These are phyloP conservation scores for Populus ilicifolia DNA, from an alignment of 345 rosid genomes.

Conservation along the genomic window DNA sequence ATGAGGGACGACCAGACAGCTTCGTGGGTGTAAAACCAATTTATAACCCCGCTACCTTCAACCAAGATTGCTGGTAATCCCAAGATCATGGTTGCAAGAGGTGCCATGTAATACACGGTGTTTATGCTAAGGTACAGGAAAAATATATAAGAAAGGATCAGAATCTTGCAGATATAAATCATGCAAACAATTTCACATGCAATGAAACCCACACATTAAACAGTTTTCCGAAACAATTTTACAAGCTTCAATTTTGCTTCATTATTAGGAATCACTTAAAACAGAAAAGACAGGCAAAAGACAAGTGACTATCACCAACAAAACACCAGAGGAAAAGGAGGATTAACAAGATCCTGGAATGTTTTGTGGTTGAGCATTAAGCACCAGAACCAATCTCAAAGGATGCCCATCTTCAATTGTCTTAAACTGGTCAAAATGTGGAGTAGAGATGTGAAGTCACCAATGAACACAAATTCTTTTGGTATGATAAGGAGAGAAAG, in stretches of 20 bases:
- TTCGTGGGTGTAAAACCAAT: constrained; percentile 68
- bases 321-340: background rate
- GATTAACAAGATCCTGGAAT: background rate
- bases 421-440: background rate
- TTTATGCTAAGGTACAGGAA: constrained; percentile 52
- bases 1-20: constrained; percentile 53
- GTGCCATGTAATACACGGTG: constrained; percentile 99
- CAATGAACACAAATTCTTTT: background rate
- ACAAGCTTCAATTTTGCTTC: background rate
- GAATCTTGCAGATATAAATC: background rate
- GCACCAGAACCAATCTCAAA: background rate
- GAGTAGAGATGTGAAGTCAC: background rate
- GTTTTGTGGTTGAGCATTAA: background rate
- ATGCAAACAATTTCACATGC: background rate
- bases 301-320: background rate
- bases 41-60: constrained; percentile 81
- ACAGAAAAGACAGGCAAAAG: background rate
- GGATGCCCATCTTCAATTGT: background rate
- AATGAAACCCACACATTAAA: background rate
- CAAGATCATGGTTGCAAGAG: constrained; percentile 92
- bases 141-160: constrained; percentile 11
- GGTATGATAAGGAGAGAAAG: background rate
- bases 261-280: background rate
- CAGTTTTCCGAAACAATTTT: background rate
- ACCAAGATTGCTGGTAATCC: constrained; percentile 78